Evolutionary conservation across 2,329 filamentous ascomycete genomes (phyloP).

Genomic region (Trichoderma sp.): DNA sequence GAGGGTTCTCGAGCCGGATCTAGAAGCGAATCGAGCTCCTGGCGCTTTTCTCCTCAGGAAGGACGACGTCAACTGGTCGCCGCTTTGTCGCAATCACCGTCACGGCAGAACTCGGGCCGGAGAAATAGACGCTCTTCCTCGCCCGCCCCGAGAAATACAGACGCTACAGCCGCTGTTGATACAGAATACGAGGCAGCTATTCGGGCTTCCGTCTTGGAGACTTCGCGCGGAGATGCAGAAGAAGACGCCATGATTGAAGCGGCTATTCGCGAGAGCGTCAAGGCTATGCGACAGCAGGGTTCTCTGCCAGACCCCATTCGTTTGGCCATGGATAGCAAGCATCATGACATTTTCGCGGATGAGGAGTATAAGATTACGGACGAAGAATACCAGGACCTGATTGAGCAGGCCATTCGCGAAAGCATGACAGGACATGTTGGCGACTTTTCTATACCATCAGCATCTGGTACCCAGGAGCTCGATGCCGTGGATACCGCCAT

Average conservation of each 20-base stretch:
- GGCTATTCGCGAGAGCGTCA: slow-evolving; percentile 70
- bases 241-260: slow-evolving; percentile 71
- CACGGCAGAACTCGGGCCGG: slow-evolving; percentile 22
- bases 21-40: slow-evolving; percentile 4
- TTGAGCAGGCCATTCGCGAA: slow-evolving; percentile 55
- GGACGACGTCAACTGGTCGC: slow-evolving; percentile 48
- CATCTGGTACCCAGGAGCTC: slow-evolving; percentile 22
- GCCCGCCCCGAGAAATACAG: neutral
- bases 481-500: slow-evolving; percentile 15
- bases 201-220: slow-evolving; percentile 63
- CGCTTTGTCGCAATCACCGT: slow-evolving; percentile 35
- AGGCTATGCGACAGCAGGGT: slow-evolving; percentile 44
- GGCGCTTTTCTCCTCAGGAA: slow-evolving; percentile 23
- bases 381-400: slow-evolving; percentile 54
- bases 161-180: slow-evolving; percentile 35
- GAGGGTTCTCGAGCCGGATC: slow-evolving; percentile 30
- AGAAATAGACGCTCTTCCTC: slow-evolving; percentile 20
- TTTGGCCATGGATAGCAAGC: slow-evolving; percentile 24
- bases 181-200: slow-evolving; percentile 72
- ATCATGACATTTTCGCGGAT: slow-evolving; percentile 36
- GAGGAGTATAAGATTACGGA: slow-evolving; percentile 50
- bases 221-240: slow-evolving; percentile 63
- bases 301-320: slow-evolving; percentile 28
- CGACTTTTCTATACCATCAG: slow-evolving; percentile 21
- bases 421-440: slow-evolving; percentile 39